These are phyloP conservation scores for Meyerozyma elateridarum DNA, from an alignment of 1,139 yeast genomes.

Conservation along the genomic window DNA sequence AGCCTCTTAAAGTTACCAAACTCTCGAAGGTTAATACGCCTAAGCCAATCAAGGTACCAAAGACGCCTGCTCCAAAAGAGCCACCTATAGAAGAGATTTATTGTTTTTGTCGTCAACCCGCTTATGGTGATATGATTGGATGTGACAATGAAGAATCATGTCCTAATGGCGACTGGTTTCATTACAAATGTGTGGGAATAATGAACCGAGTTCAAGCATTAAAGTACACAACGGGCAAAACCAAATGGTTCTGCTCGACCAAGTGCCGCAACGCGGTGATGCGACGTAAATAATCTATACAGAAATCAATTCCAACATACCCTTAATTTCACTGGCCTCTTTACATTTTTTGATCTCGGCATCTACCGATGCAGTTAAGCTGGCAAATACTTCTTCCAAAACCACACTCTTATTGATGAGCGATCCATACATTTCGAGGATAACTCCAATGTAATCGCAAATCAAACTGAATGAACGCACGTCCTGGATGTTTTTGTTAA, in stretches of 20 bases:
- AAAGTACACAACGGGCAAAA: conserved; percentile 32
- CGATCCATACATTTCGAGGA: conserved; percentile 73
- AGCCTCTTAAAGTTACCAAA: conserved; percentile 8
- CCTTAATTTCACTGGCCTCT: conserved; percentile 86
- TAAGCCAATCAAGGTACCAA: conserved; percentile 4
- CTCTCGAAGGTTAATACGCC: conserved; percentile 7
- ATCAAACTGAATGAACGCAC: conserved; percentile 69
- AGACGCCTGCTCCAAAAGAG: conserved; percentile 4
- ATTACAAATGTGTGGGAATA: conserved; percentile 45
- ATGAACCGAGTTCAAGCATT: conserved; percentile 37
- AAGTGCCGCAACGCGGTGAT: conserved; percentile 22
- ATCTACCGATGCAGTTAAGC: conserved; percentile 56
- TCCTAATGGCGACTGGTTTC: conserved; percentile 49
- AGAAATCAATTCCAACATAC: conserved; percentile 83
- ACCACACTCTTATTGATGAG: conserved; percentile 74
- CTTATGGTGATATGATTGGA: conserved; percentile 46
- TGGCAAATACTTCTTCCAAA: conserved; percentile 64
- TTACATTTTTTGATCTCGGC: conserved; percentile 72
- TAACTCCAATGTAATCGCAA: conserved; percentile 80
- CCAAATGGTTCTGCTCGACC: conserved; percentile 41
- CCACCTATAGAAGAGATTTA: conserved; percentile 17
- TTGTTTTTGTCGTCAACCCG: conserved; percentile 43
- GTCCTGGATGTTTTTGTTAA: conserved; percentile 70
- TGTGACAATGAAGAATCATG: conserved; percentile 40
- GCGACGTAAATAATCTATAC: conserved; percentile 20